Evolutionary conservation across 2,329 filamentous ascomycete genomes (phyloP).

Genomic region (Phaeosphaeriaceae sp.): DNA sequence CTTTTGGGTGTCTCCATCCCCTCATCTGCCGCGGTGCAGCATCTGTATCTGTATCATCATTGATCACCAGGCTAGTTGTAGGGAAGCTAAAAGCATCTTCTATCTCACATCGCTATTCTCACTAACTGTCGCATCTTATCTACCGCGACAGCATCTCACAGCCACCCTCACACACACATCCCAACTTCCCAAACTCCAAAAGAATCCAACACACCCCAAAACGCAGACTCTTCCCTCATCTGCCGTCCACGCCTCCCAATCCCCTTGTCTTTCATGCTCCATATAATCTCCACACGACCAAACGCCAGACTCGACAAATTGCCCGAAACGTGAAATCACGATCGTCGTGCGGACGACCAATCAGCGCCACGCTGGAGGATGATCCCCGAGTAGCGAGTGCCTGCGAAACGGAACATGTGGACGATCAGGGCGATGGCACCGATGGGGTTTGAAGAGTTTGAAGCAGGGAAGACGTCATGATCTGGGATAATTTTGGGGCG

Average conservation of each 20-base stretch:
- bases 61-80: not conserved
- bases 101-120: not conserved
- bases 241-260: no score
- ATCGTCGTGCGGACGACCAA: not conserved
- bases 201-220: no score
- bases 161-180: no score
- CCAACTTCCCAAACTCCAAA: no score
- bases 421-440: not conserved
- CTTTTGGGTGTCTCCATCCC: conserved; percentile 9
- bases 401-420: not conserved
- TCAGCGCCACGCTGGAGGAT: not conserved
- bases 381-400: not conserved
- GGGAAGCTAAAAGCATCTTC: not conserved
- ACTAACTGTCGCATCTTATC: no score
- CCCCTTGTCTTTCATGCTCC: not conserved
- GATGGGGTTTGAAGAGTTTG: not conserved
- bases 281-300: not conserved
- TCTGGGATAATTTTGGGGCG: not conserved
- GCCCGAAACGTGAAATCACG: not conserved
- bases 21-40: conserved; percentile 1
- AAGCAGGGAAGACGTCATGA: not conserved
- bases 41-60: not conserved
- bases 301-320: no score
- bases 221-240: no score
- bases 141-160: no score